Evolutionary conservation across 768 basidiomycete species (phyloP), one percentile per base, ranked within the genome.

Genomic region (Boletus pseudopeckii): DNA sequence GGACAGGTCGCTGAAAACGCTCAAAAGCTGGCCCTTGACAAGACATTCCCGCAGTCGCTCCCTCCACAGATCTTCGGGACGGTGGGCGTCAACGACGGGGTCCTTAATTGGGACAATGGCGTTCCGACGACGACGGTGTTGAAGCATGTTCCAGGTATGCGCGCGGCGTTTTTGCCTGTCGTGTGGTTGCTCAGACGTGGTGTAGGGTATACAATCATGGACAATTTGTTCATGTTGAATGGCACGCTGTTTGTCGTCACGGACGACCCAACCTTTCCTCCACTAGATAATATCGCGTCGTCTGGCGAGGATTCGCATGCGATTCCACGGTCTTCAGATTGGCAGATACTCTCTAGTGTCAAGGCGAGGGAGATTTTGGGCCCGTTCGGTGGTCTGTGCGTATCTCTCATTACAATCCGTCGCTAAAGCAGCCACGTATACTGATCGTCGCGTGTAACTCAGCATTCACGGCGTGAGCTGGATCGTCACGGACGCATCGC

Each of bases 201-300:
- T 39, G 34, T 59, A 94, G 93, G 93, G 4, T 90, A 85, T 72
- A 92, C 89, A 1, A 80, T 93, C 41, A 74, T 95, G 52, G 90
- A 94, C 62, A 87, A 90, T 55, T 77, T 91, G n/a, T 81, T 87
- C 62, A 70, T 88, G n/a, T 74, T 80, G 61, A 84, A 88, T 58
- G 84, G 84, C 10, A 82, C 83, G 3, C 78, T 91, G 55, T 90
- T 83, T 68, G 68, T 95, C 54, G 84, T 95, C 34, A 81, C 85
- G 5, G 85, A 92, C 65, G 75, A 84, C 54, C 76, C 77, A 6
- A 67, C 75, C 2, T 78, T 92, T 46, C 93, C 92, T 1, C 53
- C 77, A 2, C 65, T 85, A 32, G 67, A 67, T 5, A 69, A 75
- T 1, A 85, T 89, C 22, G 74, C 69, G 0, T 79, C 80, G 5